Conservation (phyloP, 139 green algal species). For the Astrephomene gubernaculifera region DNA sequence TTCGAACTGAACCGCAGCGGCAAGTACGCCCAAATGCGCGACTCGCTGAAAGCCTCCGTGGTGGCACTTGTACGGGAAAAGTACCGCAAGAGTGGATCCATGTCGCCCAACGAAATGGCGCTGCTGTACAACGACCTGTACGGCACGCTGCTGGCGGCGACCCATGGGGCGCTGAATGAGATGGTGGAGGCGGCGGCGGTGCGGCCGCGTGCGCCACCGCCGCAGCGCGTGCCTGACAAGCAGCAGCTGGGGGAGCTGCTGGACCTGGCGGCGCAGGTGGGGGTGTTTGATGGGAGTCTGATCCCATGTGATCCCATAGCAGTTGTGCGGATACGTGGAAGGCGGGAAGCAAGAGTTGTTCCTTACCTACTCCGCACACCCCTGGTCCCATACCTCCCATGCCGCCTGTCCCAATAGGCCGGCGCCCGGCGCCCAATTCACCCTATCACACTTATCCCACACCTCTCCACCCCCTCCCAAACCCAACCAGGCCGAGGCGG, state of each 20-base stretch:
- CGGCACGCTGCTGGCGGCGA: slow-evolving; percentile 6
- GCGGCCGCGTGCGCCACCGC: slow-evolving; percentile 18
- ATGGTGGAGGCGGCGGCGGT: background rate
- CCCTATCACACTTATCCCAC: background rate
- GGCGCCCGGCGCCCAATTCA: too few relatives aligned
- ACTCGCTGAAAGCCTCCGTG: slow-evolving; percentile 42
- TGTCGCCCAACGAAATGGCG: slow-evolving; percentile 47
- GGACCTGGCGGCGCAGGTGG: slow-evolving; percentile 31
- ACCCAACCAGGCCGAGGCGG: slow-evolving; percentile 34
- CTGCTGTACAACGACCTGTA: slow-evolving; percentile 50
- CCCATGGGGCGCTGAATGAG: slow-evolving; percentile 34
- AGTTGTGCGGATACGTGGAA: too few relatives aligned
- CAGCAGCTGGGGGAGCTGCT: slow-evolving; percentile 32
- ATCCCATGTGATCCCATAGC: too few relatives aligned
- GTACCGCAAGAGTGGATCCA: slow-evolving; percentile 44
- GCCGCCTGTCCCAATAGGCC: too few relatives aligned
- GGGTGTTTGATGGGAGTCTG: background rate
- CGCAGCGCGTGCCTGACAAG: slow-evolving; percentile 27
- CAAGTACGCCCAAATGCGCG: slow-evolving; percentile 34
- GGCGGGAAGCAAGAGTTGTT: too few relatives aligned
- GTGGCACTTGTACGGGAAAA: slow-evolving; percentile 40
- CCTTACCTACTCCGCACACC: background rate
- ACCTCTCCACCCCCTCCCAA: too few relatives aligned
- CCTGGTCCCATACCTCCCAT: background rate
- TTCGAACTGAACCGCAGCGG: slow-evolving; percentile 54